Evolutionary conservation across 768 basidiomycete species (phyloP).

Genomic region (Baorangia bicolor): DNA sequence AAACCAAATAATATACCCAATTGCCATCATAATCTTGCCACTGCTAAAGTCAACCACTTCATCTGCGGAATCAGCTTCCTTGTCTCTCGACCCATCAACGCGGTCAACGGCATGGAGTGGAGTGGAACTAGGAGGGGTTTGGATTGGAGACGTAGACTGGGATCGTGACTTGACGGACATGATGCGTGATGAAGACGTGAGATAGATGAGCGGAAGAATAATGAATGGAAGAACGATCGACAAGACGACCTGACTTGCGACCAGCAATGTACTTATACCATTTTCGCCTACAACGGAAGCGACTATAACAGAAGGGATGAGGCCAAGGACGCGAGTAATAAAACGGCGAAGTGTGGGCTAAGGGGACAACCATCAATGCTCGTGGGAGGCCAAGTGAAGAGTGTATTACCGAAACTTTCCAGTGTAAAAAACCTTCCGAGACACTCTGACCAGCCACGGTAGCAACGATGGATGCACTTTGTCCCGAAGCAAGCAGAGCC

Average conservation of each 20-base stretch:
- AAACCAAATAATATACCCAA: slow-evolving; percentile 63
- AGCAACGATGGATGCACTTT: slow-evolving; percentile 87
- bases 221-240: slow-evolving; percentile 85
- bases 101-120: neutral
- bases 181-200: slow-evolving; percentile 63
- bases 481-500: slow-evolving; percentile 80
- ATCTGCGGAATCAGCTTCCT: slow-evolving; percentile 25
- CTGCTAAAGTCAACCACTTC: slow-evolving; percentile 63
- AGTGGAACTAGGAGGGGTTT: neutral
- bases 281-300: slow-evolving; percentile 66
- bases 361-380: slow-evolving; percentile 24
- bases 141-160: neutral
- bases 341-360: slow-evolving; percentile 79
- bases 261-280: slow-evolving; percentile 79
- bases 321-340: slow-evolving; percentile 75
- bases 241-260: slow-evolving; percentile 81
- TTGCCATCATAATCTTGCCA: slow-evolving; percentile 44
- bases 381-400: slow-evolving; percentile 18
- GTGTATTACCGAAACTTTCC: slow-evolving; percentile 67
- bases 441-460: slow-evolving; percentile 91
- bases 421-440: slow-evolving; percentile 85
- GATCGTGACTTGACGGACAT: slow-evolving; percentile 55
- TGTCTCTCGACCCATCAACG: neutral
- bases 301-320: slow-evolving; percentile 80
- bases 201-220: slow-evolving; percentile 74